phyloP scores from a whole-genome alignment of 176 grass and related monocot genomes.

The Eleusine indica region DNA sequence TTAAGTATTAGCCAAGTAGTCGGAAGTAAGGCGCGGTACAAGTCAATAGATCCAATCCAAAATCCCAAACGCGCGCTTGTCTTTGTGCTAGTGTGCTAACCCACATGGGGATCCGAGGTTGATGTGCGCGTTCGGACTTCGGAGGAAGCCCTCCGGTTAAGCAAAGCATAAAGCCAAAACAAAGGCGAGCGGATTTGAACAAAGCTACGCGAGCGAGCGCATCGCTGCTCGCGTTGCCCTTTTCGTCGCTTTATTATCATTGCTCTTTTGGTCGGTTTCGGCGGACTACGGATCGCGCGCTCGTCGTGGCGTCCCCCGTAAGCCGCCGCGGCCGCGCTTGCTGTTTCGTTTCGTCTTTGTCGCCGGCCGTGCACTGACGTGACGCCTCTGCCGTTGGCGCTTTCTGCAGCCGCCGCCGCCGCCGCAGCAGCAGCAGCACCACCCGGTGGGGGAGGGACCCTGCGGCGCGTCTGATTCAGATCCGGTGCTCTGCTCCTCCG shows the following conservation, averaged over 20 bases:
- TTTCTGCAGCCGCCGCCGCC: constrained; percentile 29
- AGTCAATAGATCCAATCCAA: constrained; percentile 57
- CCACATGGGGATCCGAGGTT: constrained; percentile 40
- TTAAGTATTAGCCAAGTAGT: constrained; percentile 36
- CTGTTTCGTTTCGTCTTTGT: constrained; percentile 25
- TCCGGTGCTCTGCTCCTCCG: constrained; percentile 31
- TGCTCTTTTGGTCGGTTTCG: constrained; percentile 42
- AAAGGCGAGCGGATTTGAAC: constrained; percentile 33
- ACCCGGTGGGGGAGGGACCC: constrained; percentile 11
- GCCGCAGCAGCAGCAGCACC: background rate
- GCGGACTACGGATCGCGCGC: constrained; percentile 6
- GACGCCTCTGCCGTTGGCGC: constrained; percentile 37
- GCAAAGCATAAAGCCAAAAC: constrained; percentile 49
- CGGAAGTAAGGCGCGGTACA: background rate
- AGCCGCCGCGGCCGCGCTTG: constrained; percentile 18
- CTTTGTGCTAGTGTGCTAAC: background rate
- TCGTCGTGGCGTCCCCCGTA: constrained; percentile 6
- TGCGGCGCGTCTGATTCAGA: constrained; percentile 51
- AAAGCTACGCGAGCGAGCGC: background rate
- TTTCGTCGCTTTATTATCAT: constrained; percentile 46
- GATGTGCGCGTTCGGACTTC: background rate
- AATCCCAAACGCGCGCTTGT: constrained; percentile 22
- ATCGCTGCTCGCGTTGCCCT: background rate
- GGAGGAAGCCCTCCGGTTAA: background rate
- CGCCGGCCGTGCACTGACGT: constrained; percentile 26